Evolutionary conservation across 1,284 basidiomycete genomes (phyloP), one percentile per base, ranked within the genome.

Genomic region (Peniophora sp.): DNA sequence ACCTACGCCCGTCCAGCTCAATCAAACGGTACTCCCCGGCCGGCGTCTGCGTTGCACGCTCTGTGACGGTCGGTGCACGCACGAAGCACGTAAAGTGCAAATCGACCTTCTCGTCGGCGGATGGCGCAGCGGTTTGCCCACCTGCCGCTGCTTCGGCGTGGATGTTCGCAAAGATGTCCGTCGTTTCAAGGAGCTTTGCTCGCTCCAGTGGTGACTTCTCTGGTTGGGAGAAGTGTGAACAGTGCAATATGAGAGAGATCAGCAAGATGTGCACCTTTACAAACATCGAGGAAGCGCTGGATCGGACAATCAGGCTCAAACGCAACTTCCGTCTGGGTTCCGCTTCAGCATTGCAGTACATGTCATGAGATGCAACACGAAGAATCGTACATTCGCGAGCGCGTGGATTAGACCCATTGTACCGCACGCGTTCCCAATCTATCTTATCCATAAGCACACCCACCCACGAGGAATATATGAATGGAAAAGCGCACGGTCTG

Each of bases 371-470:
- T 11, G 41, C 32, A 19, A 43, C 10, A 23, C 10, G 20, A 16
- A 19, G 2, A n/a, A 22, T 64, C 79, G 56, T 55, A 86, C 84
- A 59, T 92, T 92, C 17, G 77, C 77, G 45, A 92, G 63, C 3
- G 89, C 81, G 62, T 96, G 92, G 12, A 96, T 71, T 8, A 96
- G 71, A 0, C 85, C 92, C 59, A 95, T 93, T 0, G 92, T 93
- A 2, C 92, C 92, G 60, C 92, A 95, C 0, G 92, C 92, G 62
- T 94, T 94, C 1, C 75, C 67, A 53, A 94, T 92, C 89, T 92
- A 51, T 32, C 16, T 32, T 32, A 32, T 32, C 27, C 12, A 32
- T 32, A 12, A 32, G 27, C 12, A 32, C 27, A 32, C 27, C 27
- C 27, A 12, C 12, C 6, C 5, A 12, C n/a, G 14, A 9, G 22